Percentiles rank a stretch among this genome's conserved stretches.
These are phyloP conservation scores for Henckelia pumila DNA, from an alignment of 257 asterid species.

Conservation along the genomic window DNA sequence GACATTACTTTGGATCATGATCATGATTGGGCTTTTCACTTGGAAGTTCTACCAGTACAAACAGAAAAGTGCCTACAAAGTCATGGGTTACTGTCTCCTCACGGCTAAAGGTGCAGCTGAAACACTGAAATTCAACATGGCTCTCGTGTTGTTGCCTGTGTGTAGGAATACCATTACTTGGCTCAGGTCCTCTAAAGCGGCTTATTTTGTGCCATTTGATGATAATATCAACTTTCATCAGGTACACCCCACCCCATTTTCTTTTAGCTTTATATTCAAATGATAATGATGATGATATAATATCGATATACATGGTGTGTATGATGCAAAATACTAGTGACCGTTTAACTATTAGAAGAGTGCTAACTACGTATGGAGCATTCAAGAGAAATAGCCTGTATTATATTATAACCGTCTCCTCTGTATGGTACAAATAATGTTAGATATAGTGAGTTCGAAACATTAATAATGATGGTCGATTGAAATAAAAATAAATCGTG, in stretches of 20 bases:
- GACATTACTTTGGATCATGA: slow-evolving; percentile 55
- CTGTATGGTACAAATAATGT: too few relatives aligned
- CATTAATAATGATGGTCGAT: background rate
- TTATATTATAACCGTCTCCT: too few relatives aligned
- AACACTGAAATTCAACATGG: slow-evolving; percentile 92
- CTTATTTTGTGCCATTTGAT: slow-evolving; percentile 71
- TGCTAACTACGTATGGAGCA: too few relatives aligned
- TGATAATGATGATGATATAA: too few relatives aligned
- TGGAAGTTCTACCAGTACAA: slow-evolving; percentile 88
- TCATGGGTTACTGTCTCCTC: slow-evolving; percentile 88
- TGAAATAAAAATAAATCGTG: background rate
- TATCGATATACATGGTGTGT: too few relatives aligned
- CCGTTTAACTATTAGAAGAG: too few relatives aligned
- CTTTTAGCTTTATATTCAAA: background rate
- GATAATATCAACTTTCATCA: slow-evolving; percentile 96
- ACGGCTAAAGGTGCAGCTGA: slow-evolving; percentile 98
- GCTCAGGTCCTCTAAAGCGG: slow-evolving; percentile 79
- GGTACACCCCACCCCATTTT: slow-evolving; percentile 36
- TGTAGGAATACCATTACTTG: slow-evolving; percentile 91
- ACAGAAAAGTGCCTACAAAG: slow-evolving; percentile 56
- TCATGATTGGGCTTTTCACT: slow-evolving; percentile 73
- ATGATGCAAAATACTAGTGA: too few relatives aligned
- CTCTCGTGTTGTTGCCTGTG: slow-evolving; percentile 83
- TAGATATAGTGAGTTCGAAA: too few relatives aligned
- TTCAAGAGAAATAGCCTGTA: too few relatives aligned